Conservation (phyloP, 768 basidiomycete species). For the Pleurotus djamor region DNA sequence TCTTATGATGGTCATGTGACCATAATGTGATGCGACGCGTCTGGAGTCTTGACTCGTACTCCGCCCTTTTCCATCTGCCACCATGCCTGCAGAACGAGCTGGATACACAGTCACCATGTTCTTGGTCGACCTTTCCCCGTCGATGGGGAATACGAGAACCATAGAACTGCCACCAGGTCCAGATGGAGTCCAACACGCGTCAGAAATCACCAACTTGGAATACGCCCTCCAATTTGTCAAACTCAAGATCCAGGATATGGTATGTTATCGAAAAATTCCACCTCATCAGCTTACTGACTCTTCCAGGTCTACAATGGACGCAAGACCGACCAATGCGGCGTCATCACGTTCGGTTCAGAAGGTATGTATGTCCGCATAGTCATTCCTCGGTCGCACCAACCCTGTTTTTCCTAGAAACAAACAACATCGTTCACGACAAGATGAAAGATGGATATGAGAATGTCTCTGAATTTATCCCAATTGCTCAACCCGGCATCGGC, state of each 20-base stretch:
- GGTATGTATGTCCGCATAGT: slow-evolving; percentile 27
- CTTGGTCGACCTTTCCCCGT: slow-evolving; percentile 82
- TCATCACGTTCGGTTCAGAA: slow-evolving; percentile 84
- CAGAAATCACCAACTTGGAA: slow-evolving; percentile 75
- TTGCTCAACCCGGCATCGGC: slow-evolving; percentile 60
- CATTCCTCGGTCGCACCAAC: not conserved
- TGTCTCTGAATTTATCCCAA: slow-evolving; percentile 67
- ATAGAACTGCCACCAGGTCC: slow-evolving; percentile 55
- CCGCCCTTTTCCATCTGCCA: slow-evolving; percentile 15
- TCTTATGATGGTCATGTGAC: not conserved
- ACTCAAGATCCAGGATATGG: slow-evolving; percentile 91
- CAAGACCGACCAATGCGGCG: slow-evolving; percentile 94
- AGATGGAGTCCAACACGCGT: slow-evolving; percentile 44
- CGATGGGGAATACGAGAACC: slow-evolving; percentile 70
- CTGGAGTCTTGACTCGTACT: not conserved
- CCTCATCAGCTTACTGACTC: not conserved
- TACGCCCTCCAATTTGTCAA: slow-evolving; percentile 86
- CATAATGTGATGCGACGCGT: not conserved
- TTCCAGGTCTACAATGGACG: slow-evolving; percentile 83
- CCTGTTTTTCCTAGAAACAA: slow-evolving; percentile 43
- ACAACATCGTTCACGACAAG: slow-evolving; percentile 59
- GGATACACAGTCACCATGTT: slow-evolving; percentile 89
- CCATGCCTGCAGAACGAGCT: slow-evolving; percentile 77
- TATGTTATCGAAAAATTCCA: slow-evolving; percentile 21
- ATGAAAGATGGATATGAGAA: slow-evolving; percentile 68